Conservation (phyloP, 2,329 filamentous ascomycete species). For the Geosmithia flava region DNA sequence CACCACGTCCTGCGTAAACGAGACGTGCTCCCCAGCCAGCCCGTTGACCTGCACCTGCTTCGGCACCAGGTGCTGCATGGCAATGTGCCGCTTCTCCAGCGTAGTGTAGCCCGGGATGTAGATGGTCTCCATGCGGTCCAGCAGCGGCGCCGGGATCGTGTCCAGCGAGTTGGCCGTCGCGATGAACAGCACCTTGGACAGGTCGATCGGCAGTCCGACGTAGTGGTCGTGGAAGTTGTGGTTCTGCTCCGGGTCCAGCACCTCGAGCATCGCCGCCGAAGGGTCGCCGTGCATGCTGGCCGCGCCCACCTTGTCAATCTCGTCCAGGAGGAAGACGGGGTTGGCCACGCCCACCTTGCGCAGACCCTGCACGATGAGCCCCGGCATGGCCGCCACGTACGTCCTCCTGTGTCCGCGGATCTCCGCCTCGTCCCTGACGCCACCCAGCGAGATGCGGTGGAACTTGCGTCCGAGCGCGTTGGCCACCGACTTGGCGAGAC, state of each 20-base stretch:
- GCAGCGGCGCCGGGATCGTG: constrained; percentile 83
- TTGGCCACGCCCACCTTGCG: constrained; percentile 95
- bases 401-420: constrained; percentile 90
- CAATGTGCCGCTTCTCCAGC: constrained; percentile 92
- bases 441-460: constrained; percentile 90
- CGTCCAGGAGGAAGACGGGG: constrained; percentile 88
- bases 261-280: constrained; percentile 94
- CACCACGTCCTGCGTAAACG: constrained; percentile 70
- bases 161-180: constrained; percentile 92
- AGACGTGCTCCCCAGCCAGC: constrained; percentile 61
- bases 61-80: constrained; percentile 82
- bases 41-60: constrained; percentile 93
- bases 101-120: constrained; percentile 91
- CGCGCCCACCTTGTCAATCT: constrained; percentile 92
- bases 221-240: constrained; percentile 93
- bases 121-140: constrained; percentile 97
- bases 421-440: constrained; percentile 91
- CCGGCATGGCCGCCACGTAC: constrained; percentile 98
- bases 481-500: constrained; percentile 83
- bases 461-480: constrained; percentile 89
- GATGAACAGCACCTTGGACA: constrained; percentile 95
- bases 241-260: constrained; percentile 95
- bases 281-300: constrained; percentile 92
- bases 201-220: constrained; percentile 85
- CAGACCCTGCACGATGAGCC: constrained; percentile 81